These are phyloP conservation scores for Omphalotus olearius DNA, from an alignment of 1,284 basidiomycete species.

Conservation along the genomic window DNA sequence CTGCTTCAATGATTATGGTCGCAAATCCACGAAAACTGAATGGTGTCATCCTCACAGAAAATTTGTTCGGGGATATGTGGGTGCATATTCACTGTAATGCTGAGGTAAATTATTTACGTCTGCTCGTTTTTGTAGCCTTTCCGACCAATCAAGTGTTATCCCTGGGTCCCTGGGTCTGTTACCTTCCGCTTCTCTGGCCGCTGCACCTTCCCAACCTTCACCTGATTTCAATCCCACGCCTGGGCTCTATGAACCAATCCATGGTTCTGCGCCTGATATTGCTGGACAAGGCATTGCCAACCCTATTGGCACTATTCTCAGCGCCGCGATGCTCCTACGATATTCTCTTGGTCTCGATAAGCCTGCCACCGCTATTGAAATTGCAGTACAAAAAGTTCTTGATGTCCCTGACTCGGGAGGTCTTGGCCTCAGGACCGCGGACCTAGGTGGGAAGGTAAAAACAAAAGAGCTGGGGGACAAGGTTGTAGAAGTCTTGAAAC, in stretches of 20 bases:
- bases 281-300: slow-evolving; percentile 95
- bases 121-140: slow-evolving; percentile 54
- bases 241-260: slow-evolving; percentile 96
- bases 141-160: slow-evolving; percentile 96
- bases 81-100: slow-evolving; percentile 25
- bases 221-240: slow-evolving; percentile 69
- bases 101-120: slow-evolving; percentile 2
- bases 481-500: slow-evolving; percentile 75
- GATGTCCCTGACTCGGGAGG: slow-evolving; percentile 76
- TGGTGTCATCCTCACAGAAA: slow-evolving; percentile 92
- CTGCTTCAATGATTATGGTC: slow-evolving; percentile 96
- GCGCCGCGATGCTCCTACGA: slow-evolving; percentile 90
- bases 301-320: slow-evolving; percentile 96
- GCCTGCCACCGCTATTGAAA: slow-evolving; percentile 83
- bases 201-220: slow-evolving; percentile 77
- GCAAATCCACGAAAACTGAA: slow-evolving; percentile 92
- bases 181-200: slow-evolving; percentile 93
- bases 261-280: slow-evolving; percentile 95
- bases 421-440: slow-evolving; percentile 78
- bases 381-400: slow-evolving; percentile 85
- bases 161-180: slow-evolving; percentile 96
- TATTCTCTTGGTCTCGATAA: slow-evolving; percentile 90
- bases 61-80: slow-evolving; percentile 95
- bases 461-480: slow-evolving; percentile 85
- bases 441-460: slow-evolving; percentile 78